Base-by-base conservation (phyloP, 2,329 filamentous ascomycete species). In the Emmonsia crescens region DNA sequence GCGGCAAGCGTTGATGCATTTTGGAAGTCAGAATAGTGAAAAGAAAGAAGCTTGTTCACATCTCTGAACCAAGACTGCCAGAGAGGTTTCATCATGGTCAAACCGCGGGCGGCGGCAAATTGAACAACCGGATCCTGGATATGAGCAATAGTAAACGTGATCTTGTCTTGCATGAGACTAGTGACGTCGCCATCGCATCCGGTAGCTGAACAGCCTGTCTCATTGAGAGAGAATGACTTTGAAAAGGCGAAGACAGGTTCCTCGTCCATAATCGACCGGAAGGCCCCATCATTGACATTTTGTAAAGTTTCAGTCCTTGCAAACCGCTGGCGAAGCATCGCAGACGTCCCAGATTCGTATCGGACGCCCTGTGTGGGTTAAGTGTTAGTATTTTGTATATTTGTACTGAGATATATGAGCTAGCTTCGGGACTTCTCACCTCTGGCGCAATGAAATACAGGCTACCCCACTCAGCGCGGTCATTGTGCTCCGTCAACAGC, bases 221-320 rank as follows among this genome's bases (percentile, higher is more conserved):
- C 36, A 33, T 82, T 76, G 5, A 86, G 74, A 19, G 77, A 76
- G 73, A 89, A 87, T 5, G 80, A 79, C 67, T 87, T 87, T 16
- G 85, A 80, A 71, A 92, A 94, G 0, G 89, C 89, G 75, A 94
- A 93, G 3, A 92, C 86, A 0, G 90, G 90, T 71, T 93, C 88
- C 36, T 89, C 82, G 58, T 92, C 86, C 79, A 88, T 87, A 64
- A 92, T 88, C 6, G 78, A 76, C 3, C 89, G 83, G 73, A 86
- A 92, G 0, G 77, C 74, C n/a, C 75, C 73, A 68, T 94, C 89
- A 19, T 87, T 80, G 55, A 79, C 73, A 69, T 94, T 89, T 60
- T 81, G 79, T 24, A 95, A 75, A 0, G 79, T 81, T 4, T 89
- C 86, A 14, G 81, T 85, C 62, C 80, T 79, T 0, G 89, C 84